Evolutionary conservation across 768 basidiomycete species (phyloP).

Genomic region (Suillus tomentosus): DNA sequence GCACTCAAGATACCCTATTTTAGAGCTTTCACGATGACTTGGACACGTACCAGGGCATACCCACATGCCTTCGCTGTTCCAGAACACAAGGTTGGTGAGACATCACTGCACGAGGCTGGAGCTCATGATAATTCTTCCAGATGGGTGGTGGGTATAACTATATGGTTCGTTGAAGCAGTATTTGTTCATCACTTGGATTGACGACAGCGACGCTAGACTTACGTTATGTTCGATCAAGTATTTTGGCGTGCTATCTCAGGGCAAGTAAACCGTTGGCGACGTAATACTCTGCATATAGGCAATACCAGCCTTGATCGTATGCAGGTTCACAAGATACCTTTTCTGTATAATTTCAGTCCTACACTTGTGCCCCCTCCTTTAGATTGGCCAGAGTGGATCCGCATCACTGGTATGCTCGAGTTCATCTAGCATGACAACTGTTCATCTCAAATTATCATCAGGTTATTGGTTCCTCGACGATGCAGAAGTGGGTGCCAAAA

Average conservation of each 20-base stretch:
- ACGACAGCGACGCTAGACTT: slow-evolving; percentile 53
- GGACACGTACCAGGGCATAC: slow-evolving; percentile 96
- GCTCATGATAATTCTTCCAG: slow-evolving; percentile 39
- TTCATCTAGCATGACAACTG: slow-evolving; percentile 11
- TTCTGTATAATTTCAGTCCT: slow-evolving; percentile 97
- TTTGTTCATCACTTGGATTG: slow-evolving; percentile 12
- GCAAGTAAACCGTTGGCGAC: slow-evolving; percentile 94
- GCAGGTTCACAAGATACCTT: slow-evolving; percentile 97
- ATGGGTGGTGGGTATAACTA: slow-evolving; percentile 99
- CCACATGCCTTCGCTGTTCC: slow-evolving; percentile 98
- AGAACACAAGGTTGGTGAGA: slow-evolving; percentile 72
- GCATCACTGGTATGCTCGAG: slow-evolving; percentile 68
- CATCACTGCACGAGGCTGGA: slow-evolving; percentile 8
- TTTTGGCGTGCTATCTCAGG: slow-evolving; percentile 96
- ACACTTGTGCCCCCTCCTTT: slow-evolving; percentile 87
- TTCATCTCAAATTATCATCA: slow-evolving; percentile 28
- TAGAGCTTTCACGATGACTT: slow-evolving; percentile 96
- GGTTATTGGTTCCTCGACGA: slow-evolving; percentile 98
- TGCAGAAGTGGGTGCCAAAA: slow-evolving; percentile 84
- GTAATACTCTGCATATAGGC: slow-evolving; percentile 70
- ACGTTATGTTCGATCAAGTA: slow-evolving; percentile 96
- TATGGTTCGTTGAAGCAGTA: slow-evolving; percentile 62
- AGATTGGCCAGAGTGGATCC: slow-evolving; percentile 99
- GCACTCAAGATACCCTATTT: slow-evolving; percentile 93
- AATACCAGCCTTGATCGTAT: slow-evolving; percentile 91